Base-by-base conservation (phyloP, 2,329 filamentous ascomycete species). In the Trichoderma lentiforme region DNA sequence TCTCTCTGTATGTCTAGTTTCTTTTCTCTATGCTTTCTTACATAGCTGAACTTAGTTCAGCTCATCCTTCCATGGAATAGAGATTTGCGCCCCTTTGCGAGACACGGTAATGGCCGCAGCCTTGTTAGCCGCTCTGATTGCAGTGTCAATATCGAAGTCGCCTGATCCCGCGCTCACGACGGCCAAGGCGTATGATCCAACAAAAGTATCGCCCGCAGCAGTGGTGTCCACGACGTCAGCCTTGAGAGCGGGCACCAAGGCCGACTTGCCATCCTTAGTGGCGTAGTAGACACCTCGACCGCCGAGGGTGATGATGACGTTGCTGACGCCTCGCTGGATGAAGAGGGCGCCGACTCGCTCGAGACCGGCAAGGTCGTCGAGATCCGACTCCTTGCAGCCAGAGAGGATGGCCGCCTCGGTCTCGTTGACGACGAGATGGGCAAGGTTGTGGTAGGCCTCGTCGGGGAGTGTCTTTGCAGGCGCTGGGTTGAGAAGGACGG, bases 161-260 rank as follows among this genome's bases (percentile, higher is more conserved):
- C 71, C 76, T 30, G 72, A 76, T 43, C 74, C 75, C n/a, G 78
- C 79, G 67, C 79, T 85, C 51, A 93, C 93, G 34, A 92, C 87
- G 71, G 90, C 88, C 30, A 96, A 88, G 3, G 93, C 92, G 80
- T 97, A 97, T 26, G 90, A 92, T 2, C 96, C 95, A 6, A 97
- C 93, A 82, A 98, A 98, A 0, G 95, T 98, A 80, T 98, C 95
- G 0, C 95, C 95, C 6, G 96, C 96, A 2, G 92, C 95, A 8
- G 95, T 98, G 1, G 95, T 98, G 80, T 98, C 95, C 5, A 98
- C 89, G 2, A 98, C 95, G 24, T 80, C 82, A 4, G 93, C 91
- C 81, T 92, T 91, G 73, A 88, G 86, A 0, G 93, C 93, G 3
- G 83, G 80, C 5, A 94, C 81, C 74, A 90, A 77, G 1, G 84